Conservation (phyloP, 805 yeast genomes). For the Pichia heedii region DNA sequence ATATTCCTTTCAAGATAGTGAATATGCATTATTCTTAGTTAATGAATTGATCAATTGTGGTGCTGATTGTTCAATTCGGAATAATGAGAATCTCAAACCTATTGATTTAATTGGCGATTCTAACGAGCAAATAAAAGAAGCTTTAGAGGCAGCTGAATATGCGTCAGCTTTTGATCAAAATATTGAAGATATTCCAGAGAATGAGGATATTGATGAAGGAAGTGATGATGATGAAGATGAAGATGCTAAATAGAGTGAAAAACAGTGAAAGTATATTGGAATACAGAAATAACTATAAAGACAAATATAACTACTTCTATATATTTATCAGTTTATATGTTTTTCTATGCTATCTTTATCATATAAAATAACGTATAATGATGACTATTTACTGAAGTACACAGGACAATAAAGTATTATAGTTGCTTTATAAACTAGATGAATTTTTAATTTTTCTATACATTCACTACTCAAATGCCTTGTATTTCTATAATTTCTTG, state of each 20-base stretch:
- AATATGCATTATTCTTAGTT: constrained; percentile 68
- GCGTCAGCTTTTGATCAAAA: constrained; percentile 40
- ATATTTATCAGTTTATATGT: no score
- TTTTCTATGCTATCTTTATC: no score
- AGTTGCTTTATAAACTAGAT: no score
- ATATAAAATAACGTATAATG: no score
- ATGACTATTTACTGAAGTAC: no score
- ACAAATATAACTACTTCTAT: background rate
- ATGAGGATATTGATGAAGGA: constrained; percentile 27
- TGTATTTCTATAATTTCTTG: no score
- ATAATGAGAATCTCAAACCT: constrained; percentile 63
- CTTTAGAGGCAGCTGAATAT: constrained; percentile 76
- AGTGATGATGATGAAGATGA: constrained; percentile 18
- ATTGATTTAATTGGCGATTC: constrained; percentile 51
- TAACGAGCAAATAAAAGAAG: constrained; percentile 46
- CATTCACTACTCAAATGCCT: no score
- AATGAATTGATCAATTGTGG: constrained; percentile 89
- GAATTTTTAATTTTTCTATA: no score
- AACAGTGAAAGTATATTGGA: no score
- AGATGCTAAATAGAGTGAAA: background rate
- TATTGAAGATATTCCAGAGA: constrained; percentile 30
- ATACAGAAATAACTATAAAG: background rate
- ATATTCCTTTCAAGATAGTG: constrained; percentile 72
- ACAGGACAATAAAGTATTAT: no score
- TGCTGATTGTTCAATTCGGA: constrained; percentile 60